Evolutionary conservation across 768 basidiomycete genomes (phyloP).

Genomic region (Pisolithus microcarpus): DNA sequence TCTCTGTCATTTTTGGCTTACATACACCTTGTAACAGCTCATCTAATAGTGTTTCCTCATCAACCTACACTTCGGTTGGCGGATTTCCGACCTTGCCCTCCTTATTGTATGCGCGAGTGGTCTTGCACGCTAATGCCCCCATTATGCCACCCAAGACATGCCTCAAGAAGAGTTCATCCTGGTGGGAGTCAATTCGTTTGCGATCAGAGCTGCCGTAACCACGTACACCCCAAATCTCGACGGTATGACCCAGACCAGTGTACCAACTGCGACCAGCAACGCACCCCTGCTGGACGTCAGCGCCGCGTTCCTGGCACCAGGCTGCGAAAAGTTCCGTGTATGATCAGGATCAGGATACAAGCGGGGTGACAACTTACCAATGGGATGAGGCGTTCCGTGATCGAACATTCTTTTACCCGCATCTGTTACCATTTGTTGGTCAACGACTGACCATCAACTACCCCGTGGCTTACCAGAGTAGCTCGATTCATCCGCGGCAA

Average conservation of each 20-base stretch:
- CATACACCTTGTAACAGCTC: conserved; percentile 22
- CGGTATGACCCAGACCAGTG: conserved; percentile 73
- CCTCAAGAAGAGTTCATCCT: conserved; percentile 62
- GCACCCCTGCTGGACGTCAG: conserved; percentile 46
- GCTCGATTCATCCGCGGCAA: conserved; percentile 60
- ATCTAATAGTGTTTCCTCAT: conserved; percentile 15
- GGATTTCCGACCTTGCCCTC: conserved; percentile 53
- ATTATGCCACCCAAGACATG: conserved; percentile 72
- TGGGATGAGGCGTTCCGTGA: conserved; percentile 73
- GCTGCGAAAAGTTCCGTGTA: conserved; percentile 36
- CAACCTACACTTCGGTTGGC: conserved; percentile 3
- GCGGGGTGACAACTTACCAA: conserved; percentile 37
- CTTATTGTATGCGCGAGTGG: conserved; percentile 60
- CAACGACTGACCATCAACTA: not conserved
- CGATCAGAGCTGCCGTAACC: not conserved
- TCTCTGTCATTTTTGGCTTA: conserved; percentile 19
- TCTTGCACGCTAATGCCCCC: conserved; percentile 66
- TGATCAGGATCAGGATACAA: not conserved
- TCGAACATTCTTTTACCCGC: conserved; percentile 37
- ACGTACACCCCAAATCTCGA: conserved; percentile 69
- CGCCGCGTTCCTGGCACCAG: conserved; percentile 76
- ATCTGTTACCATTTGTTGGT: conserved; percentile 11
- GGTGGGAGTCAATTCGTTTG: conserved; percentile 3
- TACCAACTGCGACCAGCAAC: conserved; percentile 74
- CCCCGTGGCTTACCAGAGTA: conserved; percentile 41